Evolutionary conservation across 257 asterid genomes (phyloP).

Genomic region (Mitragyna speciosa): DNA sequence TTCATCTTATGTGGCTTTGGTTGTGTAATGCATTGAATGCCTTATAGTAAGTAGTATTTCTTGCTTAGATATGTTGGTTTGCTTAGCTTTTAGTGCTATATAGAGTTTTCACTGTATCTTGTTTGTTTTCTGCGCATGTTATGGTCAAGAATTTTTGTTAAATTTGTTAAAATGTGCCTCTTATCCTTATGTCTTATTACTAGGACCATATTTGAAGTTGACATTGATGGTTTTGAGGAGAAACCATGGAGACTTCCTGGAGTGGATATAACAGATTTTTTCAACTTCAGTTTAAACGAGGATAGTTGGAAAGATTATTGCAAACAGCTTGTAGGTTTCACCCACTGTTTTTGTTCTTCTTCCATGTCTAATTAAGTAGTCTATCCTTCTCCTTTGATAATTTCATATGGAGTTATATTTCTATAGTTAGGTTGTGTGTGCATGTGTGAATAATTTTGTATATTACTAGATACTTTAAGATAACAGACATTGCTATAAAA

Average conservation of each 20-base stretch:
- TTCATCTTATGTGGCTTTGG: background rate
- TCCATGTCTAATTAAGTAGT: background rate
- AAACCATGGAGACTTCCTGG: constrained; percentile 92
- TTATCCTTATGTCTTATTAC: constrained; percentile 17
- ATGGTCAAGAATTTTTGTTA: background rate
- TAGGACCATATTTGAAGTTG: constrained; percentile 99
- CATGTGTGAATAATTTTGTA: background rate
- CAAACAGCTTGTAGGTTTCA: constrained; percentile 79
- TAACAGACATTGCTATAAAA: constrained; percentile 28
- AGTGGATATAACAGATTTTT: constrained; percentile 76
- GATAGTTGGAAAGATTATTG: constrained; percentile 96
- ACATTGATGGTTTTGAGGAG: constrained; percentile 92
- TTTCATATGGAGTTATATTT: background rate
- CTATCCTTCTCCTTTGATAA: background rate
- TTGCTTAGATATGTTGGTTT: background rate
- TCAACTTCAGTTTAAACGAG: constrained; percentile 89
- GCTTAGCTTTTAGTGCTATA: background rate
- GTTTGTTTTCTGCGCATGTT: background rate
- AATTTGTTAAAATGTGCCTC: background rate
- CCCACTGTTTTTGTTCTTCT: constrained; percentile 12
- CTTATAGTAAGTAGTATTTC: background rate
- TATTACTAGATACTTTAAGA: constrained; percentile 12
- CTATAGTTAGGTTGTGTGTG: background rate
- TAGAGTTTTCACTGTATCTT: background rate
- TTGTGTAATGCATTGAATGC: background rate